Evolutionary conservation across 2,329 filamentous ascomycete genomes (phyloP), one percentile per base, ranked within the genome.

Genomic region (Cyphellophora attinorum): DNA sequence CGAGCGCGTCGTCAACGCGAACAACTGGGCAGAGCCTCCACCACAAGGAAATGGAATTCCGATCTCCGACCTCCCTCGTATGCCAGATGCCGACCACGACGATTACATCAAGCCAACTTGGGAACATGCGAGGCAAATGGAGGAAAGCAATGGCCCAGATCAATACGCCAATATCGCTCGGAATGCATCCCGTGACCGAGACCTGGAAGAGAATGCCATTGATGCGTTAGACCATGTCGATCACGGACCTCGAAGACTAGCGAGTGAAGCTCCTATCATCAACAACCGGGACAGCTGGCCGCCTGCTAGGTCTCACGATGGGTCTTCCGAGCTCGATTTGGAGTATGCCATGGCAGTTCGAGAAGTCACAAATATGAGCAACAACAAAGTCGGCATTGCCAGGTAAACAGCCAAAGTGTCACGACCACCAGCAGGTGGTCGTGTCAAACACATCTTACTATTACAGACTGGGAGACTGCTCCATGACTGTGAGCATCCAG

Each of bases 261-360:
- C 38, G 5, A 46, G 45, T 31, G 46, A 49, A 19, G 29, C 40
- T 10, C 37, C 39, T 11, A 41, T 34, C 28, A 31, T 49, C 16
- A 33, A 35, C 28, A 15, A 33, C 6, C 36, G 39, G 16, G 25
- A 31, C 23, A 45, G 36, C 27, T 49, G 42, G 43, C 31, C 35
- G 16, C 30, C 33, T 18, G 27, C 34, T 16, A 39, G 35, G 19
- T 42, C 38, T 12, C 44, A 42, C 8, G 43, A 38, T 11, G 36
- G 42, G n/a, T 38, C 40, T 11, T 46, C 46, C 6, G 45, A 46
- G 27, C 29, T 31, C 6, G 41, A 46, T 31, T 16, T 47, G 17
- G 46, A 47, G 27, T 49, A 49, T 33, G 46, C 46, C 17, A 37
- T 41, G 39, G 45, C 43, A 4, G 41, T 47, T 13, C 31, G 46